Evolutionary conservation across 805 yeast species (phyloP).

Genomic region (Metschnikowia corniflorae): DNA sequence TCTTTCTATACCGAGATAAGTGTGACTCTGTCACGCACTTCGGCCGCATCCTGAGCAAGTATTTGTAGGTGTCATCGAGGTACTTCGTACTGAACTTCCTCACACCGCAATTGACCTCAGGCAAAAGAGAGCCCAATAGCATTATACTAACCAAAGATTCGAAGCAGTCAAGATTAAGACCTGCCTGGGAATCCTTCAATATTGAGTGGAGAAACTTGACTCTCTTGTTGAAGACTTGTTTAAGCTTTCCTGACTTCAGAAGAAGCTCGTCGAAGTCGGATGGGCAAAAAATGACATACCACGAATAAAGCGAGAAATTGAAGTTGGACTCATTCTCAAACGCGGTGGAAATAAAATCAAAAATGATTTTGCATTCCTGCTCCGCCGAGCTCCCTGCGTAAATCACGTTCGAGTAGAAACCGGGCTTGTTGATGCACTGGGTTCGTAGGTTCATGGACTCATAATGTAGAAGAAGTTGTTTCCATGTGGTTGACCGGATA

Average conservation of each 20-base stretch:
- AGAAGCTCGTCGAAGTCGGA: slow-evolving; percentile 33
- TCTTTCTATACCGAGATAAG: slow-evolving; percentile 4
- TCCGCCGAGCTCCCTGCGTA: slow-evolving; percentile 24
- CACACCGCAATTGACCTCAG: slow-evolving; percentile 17
- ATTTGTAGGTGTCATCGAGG: slow-evolving; percentile 30
- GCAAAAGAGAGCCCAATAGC: slow-evolving; percentile 33
- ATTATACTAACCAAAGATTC: slow-evolving; percentile 35
- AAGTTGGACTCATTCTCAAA: slow-evolving; percentile 30
- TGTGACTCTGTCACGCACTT: slow-evolving; percentile 7
- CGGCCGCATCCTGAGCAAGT: slow-evolving; percentile 18
- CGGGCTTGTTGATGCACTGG: slow-evolving; percentile 36
- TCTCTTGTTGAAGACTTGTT: slow-evolving; percentile 35
- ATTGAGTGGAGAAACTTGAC: slow-evolving; percentile 29
- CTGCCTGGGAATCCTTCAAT: slow-evolving; percentile 26
- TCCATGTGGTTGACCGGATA: slow-evolving; percentile 35
- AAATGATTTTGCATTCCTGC: slow-evolving; percentile 25
- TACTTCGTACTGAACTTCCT: slow-evolving; percentile 27
- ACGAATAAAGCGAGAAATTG: slow-evolving; percentile 21
- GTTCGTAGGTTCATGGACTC: slow-evolving; percentile 30
- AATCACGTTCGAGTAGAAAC: slow-evolving; percentile 28
- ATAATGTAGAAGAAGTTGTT: slow-evolving; percentile 32
- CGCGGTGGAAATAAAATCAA: slow-evolving; percentile 28
- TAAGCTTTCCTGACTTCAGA: slow-evolving; percentile 28
- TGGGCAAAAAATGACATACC: slow-evolving; percentile 33
- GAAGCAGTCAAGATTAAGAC: slow-evolving; percentile 30